Evolutionary conservation across 106 monocot genomes (phyloP), one percentile per base, ranked within the genome.

Genomic region (Ottelia alismoides): DNA sequence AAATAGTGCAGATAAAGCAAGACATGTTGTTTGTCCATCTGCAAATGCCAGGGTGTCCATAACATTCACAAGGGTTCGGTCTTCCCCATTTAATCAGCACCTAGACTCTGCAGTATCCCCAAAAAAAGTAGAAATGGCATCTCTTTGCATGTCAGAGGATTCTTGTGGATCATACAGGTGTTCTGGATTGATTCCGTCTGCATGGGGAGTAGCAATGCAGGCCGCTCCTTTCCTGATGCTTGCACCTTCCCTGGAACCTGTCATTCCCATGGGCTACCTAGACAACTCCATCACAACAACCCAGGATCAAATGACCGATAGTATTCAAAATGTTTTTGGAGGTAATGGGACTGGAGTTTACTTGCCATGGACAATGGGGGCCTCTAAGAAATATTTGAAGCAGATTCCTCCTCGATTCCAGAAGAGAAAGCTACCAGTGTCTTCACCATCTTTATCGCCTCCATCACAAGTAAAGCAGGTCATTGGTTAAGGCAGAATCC

Each of bases 291-390:
- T n/a, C n/a, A n/a, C n/a, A n/a, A n/a, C n/a, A n/a, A n/a, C n/a
- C n/a, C n/a, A n/a, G n/a, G n/a, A n/a, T n/a, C n/a, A n/a, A n/a
- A n/a, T n/a, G n/a, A n/a, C n/a, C n/a, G n/a, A n/a, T n/a, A n/a
- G n/a, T n/a, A n/a, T n/a, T n/a, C n/a, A n/a, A n/a, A n/a, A n/a
- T n/a, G n/a, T n/a, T n/a, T n/a, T n/a, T n/a, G n/a, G n/a, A n/a
- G n/a, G n/a, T n/a, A n/a, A n/a, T n/a, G 85, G 85, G 20, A 87
- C 87, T 2, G 87, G 87, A 11, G 87, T 87, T 11, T 87, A 82
- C 81, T 56, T 87, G 69, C 87, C 87, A 1, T 87, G 87, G 87
- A 67, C 67, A 4, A 69, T 71, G 1, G 72, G 75, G n/a, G n/a
- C n/a, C 0, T 75, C 82, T 0, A 88, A 82, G 78, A 78, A 69